A percentile compares a stretch with the other conserved stretches of the same genome.
phyloP scores from a whole-genome alignment of 2,329 filamentous ascomycete species.

The Canariomyces notabilis region DNA sequence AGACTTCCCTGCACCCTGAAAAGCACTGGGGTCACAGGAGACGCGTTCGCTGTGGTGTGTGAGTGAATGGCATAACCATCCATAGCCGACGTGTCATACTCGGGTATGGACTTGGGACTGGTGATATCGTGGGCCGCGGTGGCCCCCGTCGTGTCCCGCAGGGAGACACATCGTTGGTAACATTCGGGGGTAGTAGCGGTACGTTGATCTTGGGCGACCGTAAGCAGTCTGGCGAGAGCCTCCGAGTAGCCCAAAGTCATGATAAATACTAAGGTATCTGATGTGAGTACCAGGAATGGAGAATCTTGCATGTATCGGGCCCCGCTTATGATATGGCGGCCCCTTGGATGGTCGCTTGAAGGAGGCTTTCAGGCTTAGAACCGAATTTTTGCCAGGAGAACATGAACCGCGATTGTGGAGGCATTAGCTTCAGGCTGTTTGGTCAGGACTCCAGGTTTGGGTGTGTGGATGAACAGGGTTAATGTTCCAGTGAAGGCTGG shows the following conservation, averaged over 20 bases:
- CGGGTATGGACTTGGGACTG: conserved; percentile 20
- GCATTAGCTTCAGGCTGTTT: no score
- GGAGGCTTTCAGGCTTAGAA: no score
- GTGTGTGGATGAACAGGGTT: no score
- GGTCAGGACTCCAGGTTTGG: no score
- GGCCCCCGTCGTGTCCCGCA: background rate
- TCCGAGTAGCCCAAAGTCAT: background rate
- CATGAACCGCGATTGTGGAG: no score
- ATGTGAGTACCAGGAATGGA: no score
- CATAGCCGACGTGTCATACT: conserved; percentile 29
- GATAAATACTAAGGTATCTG: no score
- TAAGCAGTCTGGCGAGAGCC: background rate
- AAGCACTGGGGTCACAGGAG: conserved; percentile 11
- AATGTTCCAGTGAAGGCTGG: no score
- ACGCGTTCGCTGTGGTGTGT: conserved; percentile 18
- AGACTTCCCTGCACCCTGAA: conserved; percentile 4
- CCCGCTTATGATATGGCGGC: no score
- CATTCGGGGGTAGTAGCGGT: background rate
- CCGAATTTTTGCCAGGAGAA: no score
- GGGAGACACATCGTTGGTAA: background rate
- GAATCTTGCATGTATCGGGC: no score
- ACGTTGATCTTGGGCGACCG: background rate
- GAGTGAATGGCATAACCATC: conserved; percentile 29
- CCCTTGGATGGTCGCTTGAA: no score
- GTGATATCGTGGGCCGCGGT: conserved; percentile 2